Evolutionary conservation across 257 asterid species (phyloP).

Genomic region (Plantago elongata): DNA sequence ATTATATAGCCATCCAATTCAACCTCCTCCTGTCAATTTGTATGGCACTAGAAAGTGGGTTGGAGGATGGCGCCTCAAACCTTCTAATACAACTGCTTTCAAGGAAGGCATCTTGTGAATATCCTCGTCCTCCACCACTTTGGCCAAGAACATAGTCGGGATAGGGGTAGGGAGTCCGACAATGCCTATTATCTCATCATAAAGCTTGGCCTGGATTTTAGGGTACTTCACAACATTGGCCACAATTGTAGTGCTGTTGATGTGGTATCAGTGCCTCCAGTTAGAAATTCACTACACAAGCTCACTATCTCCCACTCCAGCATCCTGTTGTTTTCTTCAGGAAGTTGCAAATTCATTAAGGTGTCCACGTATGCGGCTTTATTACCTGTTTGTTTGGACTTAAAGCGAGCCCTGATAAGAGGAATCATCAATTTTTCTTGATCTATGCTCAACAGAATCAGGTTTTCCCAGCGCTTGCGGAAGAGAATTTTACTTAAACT

Average conservation of each 20-base stretch:
- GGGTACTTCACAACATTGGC: slow-evolving; percentile 67
- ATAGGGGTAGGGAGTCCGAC: slow-evolving; percentile 19
- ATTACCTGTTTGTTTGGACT: slow-evolving; percentile 19
- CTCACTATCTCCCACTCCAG: slow-evolving; percentile 45
- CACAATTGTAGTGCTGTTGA: slow-evolving; percentile 67
- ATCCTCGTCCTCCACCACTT: slow-evolving; percentile 44
- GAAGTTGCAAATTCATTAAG: slow-evolving; percentile 33
- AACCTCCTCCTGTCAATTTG: slow-evolving; percentile 34
- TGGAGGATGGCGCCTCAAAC: slow-evolving; percentile 61
- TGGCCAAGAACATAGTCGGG: neutral
- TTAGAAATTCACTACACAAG: slow-evolving; percentile 51
- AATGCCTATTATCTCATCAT: slow-evolving; percentile 33
- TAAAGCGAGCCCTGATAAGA: slow-evolving; percentile 38
- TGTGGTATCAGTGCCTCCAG: slow-evolving; percentile 61
- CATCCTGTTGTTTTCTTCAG: slow-evolving; percentile 46
- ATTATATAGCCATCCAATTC: slow-evolving; percentile 39
- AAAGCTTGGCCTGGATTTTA: slow-evolving; percentile 37
- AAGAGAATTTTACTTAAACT: slow-evolving; percentile 41
- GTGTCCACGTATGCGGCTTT: slow-evolving; percentile 51
- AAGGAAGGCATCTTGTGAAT: slow-evolving; percentile 49
- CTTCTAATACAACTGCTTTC: slow-evolving; percentile 48
- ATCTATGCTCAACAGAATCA: slow-evolving; percentile 30
- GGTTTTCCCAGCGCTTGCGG: slow-evolving; percentile 36
- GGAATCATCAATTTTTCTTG: slow-evolving; percentile 44
- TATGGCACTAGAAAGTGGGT: slow-evolving; percentile 68